A percentile compares a stretch with the other conserved stretches of the same genome.
Evolutionary conservation across 768 basidiomycete genomes (phyloP).

Genomic region (Boletus rex-veris): DNA sequence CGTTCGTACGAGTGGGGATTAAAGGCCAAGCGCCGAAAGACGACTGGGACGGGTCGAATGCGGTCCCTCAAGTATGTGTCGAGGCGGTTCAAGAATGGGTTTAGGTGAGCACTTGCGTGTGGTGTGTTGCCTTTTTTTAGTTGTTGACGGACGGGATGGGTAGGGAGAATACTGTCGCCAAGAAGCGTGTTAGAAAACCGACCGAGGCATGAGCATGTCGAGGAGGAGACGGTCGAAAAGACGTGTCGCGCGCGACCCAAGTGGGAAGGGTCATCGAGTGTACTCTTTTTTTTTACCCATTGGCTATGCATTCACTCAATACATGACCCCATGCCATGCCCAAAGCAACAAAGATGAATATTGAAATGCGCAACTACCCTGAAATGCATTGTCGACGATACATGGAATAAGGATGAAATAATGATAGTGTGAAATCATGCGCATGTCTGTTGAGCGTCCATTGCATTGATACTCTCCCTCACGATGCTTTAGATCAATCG

Average conservation of each 20-base stretch:
- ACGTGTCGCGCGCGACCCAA: neutral
- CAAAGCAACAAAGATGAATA: neutral
- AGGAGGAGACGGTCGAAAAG: neutral
- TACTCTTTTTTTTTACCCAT: conserved; percentile 14
- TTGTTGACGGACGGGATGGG: neutral
- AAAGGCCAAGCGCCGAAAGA: conserved; percentile 99
- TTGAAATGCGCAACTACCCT: neutral
- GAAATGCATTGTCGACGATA: conserved; percentile 7
- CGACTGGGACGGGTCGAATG: conserved; percentile 97
- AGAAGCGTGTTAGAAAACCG: conserved; percentile 68
- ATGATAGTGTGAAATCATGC: conserved; percentile 8
- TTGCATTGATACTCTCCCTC: neutral
- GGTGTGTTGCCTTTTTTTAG: neutral
- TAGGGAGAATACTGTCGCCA: conserved; percentile 89
- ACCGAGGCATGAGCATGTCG: conserved; percentile 52
- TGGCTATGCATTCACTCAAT: conserved; percentile 16
- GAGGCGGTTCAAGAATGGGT: conserved; percentile 98
- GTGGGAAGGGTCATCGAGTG: neutral
- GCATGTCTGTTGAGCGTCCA: neutral
- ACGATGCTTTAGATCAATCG: conserved; percentile 2
- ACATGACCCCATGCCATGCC: conserved; percentile 17
- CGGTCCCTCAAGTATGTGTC: conserved; percentile 87
- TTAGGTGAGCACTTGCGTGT: conserved; percentile 52
- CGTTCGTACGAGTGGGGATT: conserved; percentile 97
- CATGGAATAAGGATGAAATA: conserved; percentile 20